phyloP scores from a whole-genome alignment of 768 basidiomycete genomes.

The Pleurotus giganteus region DNA sequence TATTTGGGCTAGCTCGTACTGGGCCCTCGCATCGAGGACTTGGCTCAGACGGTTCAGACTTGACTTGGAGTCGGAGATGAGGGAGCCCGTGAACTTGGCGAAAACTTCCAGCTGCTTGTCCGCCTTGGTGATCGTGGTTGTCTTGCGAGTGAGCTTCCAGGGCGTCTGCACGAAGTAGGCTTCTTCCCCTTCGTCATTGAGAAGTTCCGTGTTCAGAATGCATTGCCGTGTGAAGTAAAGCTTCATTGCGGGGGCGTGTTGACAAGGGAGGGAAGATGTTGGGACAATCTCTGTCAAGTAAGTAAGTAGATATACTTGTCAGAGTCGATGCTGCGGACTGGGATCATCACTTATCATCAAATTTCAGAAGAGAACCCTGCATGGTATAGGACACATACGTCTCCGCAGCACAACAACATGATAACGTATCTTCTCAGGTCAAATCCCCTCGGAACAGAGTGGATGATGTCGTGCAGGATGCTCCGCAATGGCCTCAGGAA shows the following conservation, averaged over 20 bases:
- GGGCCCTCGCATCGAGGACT: constrained; percentile 14
- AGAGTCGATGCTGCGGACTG: background rate
- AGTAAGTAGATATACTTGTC: background rate
- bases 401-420: background rate
- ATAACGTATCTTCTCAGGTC: background rate
- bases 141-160: constrained; percentile 19
- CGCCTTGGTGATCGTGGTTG: constrained; percentile 8
- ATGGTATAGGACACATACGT: background rate
- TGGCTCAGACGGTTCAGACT: background rate
- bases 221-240: constrained; percentile 20
- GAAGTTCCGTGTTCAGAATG: constrained; percentile 20
- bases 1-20: constrained; percentile 28
- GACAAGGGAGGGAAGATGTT: background rate
- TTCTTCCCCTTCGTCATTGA: constrained; percentile 18
- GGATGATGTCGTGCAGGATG: too few species aligned
- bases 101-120: constrained; percentile 9
- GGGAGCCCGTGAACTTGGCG: background rate
- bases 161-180: constrained; percentile 19
- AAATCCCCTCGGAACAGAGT: too few species aligned
- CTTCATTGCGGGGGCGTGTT: constrained; percentile 3
- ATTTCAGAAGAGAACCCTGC: background rate
- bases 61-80: constrained; percentile 8
- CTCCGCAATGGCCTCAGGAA: too few species aligned
- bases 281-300: background rate
- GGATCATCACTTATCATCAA: background rate